Percentiles rank a stretch among this genome's conserved stretches.
phyloP scores from a whole-genome alignment of 106 monocot genomes.

The Apostasia ramifera region DNA sequence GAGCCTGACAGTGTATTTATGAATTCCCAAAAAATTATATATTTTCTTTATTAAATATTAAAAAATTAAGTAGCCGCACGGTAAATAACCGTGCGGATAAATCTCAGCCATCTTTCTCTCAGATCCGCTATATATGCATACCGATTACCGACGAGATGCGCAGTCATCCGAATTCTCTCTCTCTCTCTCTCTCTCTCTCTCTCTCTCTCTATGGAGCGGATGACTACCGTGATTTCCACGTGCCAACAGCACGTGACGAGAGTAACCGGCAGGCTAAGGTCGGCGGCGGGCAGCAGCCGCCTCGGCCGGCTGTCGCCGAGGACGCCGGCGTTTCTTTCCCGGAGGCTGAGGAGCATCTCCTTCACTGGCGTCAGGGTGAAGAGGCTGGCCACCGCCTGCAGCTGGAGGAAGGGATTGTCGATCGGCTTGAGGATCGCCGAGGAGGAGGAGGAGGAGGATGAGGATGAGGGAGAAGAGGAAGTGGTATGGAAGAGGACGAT shows the following conservation, averaged over 20 bases:
- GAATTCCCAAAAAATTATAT: no score
- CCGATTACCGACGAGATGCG: no score
- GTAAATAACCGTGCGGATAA: no score
- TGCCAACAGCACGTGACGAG: background rate
- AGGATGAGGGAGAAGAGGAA: background rate
- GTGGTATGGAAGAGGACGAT: slow-evolving; percentile 9
- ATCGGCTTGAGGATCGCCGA: background rate
- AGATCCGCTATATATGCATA: no score
- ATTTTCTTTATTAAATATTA: no score
- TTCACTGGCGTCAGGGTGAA: background rate
- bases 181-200: no score
- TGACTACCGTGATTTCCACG: background rate
- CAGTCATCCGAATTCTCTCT: no score
- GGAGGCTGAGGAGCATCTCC: background rate
- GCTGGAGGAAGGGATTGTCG: background rate
- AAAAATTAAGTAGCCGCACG: no score
- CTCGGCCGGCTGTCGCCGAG: background rate
- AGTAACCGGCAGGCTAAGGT: background rate
- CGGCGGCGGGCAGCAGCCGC: background rate
- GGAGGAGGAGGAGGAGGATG: background rate
- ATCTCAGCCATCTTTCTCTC: no score
- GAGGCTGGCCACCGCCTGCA: background rate
- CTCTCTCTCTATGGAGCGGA: background rate
- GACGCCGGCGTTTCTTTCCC: background rate
- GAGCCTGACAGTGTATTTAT: no score